These are phyloP conservation scores for Hypericum perforatum DNA, from an alignment of 345 rosid species.

Conservation along the genomic window DNA sequence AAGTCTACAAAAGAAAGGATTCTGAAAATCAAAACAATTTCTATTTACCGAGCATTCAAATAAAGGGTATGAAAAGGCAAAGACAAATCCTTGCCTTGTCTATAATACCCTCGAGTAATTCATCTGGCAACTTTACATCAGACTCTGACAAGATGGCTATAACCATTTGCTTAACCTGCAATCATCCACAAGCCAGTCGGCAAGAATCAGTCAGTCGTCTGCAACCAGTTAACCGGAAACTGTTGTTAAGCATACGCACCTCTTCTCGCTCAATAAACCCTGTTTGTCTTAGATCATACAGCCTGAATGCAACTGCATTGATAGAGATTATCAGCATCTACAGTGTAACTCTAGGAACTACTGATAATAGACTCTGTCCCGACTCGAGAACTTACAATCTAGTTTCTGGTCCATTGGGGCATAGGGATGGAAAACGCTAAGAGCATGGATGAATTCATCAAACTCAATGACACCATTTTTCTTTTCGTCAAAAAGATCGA, in stretches of 20 bases:
- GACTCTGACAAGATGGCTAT: slow-evolving; percentile 63
- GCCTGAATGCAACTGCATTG: slow-evolving; percentile 75
- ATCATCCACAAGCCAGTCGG: neutral
- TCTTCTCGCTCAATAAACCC: slow-evolving; percentile 82
- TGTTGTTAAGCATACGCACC: slow-evolving; percentile 28
- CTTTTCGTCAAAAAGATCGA: slow-evolving; percentile 79
- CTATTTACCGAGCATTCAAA: too few relatives aligned
- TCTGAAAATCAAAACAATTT: neutral
- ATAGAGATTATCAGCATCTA: neutral
- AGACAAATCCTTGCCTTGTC: slow-evolving; percentile 38
- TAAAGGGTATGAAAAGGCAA: neutral
- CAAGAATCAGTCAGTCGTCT: neutral
- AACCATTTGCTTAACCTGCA: slow-evolving; percentile 84
- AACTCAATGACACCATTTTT: slow-evolving; percentile 80
- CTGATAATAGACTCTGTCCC: slow-evolving; percentile 6
- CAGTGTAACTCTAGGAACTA: neutral
- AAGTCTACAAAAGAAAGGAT: slow-evolving; percentile 40
- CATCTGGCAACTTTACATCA: slow-evolving; percentile 39
- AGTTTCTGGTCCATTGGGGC: slow-evolving; percentile 66
- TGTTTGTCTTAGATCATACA: slow-evolving; percentile 77
- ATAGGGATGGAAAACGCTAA: slow-evolving; percentile 69
- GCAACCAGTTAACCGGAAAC: neutral
- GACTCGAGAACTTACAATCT: slow-evolving; percentile 43
- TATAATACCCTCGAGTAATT: slow-evolving; percentile 55
- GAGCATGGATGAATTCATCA: slow-evolving; percentile 69